Base-by-base conservation (phyloP, 805 yeast genomes). In the Ascoidea tarda region DNA sequence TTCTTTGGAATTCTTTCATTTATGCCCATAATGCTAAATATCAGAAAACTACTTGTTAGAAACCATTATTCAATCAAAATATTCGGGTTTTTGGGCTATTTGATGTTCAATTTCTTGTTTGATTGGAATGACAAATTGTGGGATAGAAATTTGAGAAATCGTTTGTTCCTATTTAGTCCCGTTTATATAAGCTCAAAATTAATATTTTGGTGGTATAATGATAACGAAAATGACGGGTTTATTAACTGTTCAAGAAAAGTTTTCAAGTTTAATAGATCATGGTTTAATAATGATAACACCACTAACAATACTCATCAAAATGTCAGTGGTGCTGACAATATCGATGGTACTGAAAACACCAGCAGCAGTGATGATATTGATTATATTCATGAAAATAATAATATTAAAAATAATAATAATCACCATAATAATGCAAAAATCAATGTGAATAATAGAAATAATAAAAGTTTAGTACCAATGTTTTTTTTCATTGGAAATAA, bases 121-220 rank as follows among this genome's bases (percentile, higher is more conserved):
- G 87, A 84, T 52, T 93, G 98, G 98, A 79, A 76, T 62, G 95
- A 88, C 60, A 64, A 65, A 12, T 70, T 84, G 33, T 93, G 97
- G 84, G 85, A 89, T 62, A 70, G 67, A 32, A 68, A 73, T 32
- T 68, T 87, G 31, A 73, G 91, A 59, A 77, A 78, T 55, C 73
- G 90, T 42, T 88, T 87, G 66, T 89, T 91, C 57, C 66, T 90
- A 5, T 90, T 88, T 63, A 84, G 95, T 2, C 96, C 96, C 0
- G 87, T 85, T 5, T 85, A 78, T 63, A 84, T 90, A 14, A 82
- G 95, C 32, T 74, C 88, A 1, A 79, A 81, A 57, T 70, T 87
- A 53, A 89, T 91, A 96, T 74, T 79, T 49, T 93, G 98, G 97
- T 91, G 98, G 98, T 69, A 89, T 21, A 79, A 81, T 47, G 60